Evolutionary conservation across 2,329 filamentous ascomycete species (phyloP), one percentile per base, ranked within the genome.

Genomic region (Clonostachys solani): DNA sequence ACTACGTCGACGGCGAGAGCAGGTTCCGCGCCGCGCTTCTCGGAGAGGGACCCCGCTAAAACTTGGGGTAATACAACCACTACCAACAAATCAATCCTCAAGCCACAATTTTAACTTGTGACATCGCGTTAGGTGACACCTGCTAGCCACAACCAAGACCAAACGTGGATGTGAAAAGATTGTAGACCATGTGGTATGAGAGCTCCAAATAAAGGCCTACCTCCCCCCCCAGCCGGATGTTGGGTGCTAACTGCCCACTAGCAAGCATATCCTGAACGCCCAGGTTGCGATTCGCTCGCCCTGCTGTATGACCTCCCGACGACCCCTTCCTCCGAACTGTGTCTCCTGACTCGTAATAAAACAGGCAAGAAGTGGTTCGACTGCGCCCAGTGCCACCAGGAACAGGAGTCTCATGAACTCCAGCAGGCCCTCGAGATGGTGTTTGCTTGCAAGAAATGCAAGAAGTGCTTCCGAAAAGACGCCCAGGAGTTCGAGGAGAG

Each of bases 371-470:
- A 96, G 76, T 99, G 95, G 95, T 99, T 96, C 73, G 94, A 99
- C 75, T 99, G 94, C 71, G 88, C 89, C 54, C 87, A 96, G 66
- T 99, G 94, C 73, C 94, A 99, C 72, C 72, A 73, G 46, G 94
- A 99, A 66, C 75, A 82, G 51, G 87, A 95, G 67, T 70, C 75
- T 51, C 94, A 97, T 66, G 71, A 79, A 36, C 83, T 99, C 18
- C 71, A 81, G 46, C 87, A 95, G 69, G 78, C 76, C 54, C 78
- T 85, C 57, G 94, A 99, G 62, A 95, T 99, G 90, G 81, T 76
- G 36, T 97, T 99, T 62, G 90, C 89, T 45, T 99, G 94, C 81
- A 99, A 99, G 61, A 99, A 99, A 74, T 99, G 94, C 83, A 92
- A 87, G 58, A 99, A 99, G 72, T 92, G 86, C 69, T 99, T 99